Base-by-base conservation (phyloP, 2,329 filamentous ascomycete species). In the Albophoma yamanashiensis region DNA sequence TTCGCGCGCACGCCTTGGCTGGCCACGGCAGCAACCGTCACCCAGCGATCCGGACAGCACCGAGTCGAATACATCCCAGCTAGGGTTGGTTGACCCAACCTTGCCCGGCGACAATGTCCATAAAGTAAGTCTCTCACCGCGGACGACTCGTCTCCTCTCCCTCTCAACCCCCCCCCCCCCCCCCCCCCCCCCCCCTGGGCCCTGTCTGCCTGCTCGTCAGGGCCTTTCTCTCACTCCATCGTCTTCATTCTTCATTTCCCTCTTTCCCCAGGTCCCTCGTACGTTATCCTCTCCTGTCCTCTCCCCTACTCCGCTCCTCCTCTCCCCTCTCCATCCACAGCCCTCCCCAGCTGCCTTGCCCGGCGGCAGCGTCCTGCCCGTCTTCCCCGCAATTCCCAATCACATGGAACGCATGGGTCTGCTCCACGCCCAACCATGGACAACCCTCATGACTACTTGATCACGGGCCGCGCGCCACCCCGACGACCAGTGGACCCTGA, bases 401-500 rank as follows among this genome's bases (percentile, higher is more conserved):
- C 61, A 62, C 70, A 71, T 72, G 71, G 64, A 73, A 69, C 62
- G 22, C 62, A 64, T 65, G 67, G 62, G 67, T 68, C 67, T 70
- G 67, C 67, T 69, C 66, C 65, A 66, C 65, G 64, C 65, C 65
- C 65, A 70, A 71, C 63, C 66, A 75, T 75, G 73, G 71, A 75
- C 67, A 75, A 75, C 61, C 73, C 73, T 67, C 73, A 73, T 67
- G 73, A 75, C 66, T 75, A 75, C 64, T 69, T 75, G 61, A 73
- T 75, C 66, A 69, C 72, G 61, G 71, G 67, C 65, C 69, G 68
- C 64, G 65, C 70, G 63, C 67, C 67, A 64, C 64, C 69, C 56
- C 69, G 71, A 65, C 69, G 70, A 64, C 67, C 67, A 59, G 70
- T 73, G 61, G 74, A 82, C 70, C 76, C 81, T 84, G 76, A 85